Conservation (phyloP, 2,329 filamentous ascomycete species). For the Graphiopsis chlorocephala region DNA sequence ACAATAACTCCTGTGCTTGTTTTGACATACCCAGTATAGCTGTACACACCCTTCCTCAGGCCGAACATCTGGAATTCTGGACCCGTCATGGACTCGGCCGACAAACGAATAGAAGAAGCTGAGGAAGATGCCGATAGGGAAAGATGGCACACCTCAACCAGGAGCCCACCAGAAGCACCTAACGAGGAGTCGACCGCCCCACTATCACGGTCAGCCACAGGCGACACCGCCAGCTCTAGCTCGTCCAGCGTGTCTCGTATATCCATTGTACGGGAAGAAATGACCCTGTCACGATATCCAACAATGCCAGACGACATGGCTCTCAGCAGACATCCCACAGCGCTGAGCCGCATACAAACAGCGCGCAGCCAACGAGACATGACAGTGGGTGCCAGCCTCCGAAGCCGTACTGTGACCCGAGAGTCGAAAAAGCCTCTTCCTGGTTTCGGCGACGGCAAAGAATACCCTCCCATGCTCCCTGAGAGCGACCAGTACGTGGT, state of each 20-base stretch:
- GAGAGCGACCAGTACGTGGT: slow-evolving; percentile 75
- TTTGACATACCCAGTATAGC: not conserved
- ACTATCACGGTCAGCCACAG: slow-evolving; percentile 59
- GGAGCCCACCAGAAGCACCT: not conserved
- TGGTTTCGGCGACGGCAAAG: slow-evolving; percentile 67
- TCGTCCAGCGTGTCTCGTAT: slow-evolving; percentile 27
- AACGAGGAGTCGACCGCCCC: slow-evolving; percentile 43
- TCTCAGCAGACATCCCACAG: slow-evolving; percentile 66
- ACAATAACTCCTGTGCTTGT: not conserved
- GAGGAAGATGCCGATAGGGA: slow-evolving; percentile 55
- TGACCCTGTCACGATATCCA: slow-evolving; percentile 58
- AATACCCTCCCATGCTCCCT: slow-evolving; percentile 66
- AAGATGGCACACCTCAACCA: slow-evolving; percentile 38
- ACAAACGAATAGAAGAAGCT: slow-evolving; percentile 53
- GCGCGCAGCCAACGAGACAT: slow-evolving; percentile 64
- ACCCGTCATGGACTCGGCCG: slow-evolving; percentile 49
- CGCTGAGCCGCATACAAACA: slow-evolving; percentile 68
- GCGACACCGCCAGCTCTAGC: slow-evolving; percentile 44
- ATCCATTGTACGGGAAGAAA: slow-evolving; percentile 39
- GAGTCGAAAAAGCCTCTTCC: slow-evolving; percentile 61
- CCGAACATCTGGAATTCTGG: not conserved
- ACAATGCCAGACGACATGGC: slow-evolving; percentile 56
- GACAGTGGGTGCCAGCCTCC: slow-evolving; percentile 59
- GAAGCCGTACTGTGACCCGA: slow-evolving; percentile 45
- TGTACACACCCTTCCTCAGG: not conserved